phyloP scores from a whole-genome alignment of 805 yeast species.

The Suhomyces vadensis region DNA sequence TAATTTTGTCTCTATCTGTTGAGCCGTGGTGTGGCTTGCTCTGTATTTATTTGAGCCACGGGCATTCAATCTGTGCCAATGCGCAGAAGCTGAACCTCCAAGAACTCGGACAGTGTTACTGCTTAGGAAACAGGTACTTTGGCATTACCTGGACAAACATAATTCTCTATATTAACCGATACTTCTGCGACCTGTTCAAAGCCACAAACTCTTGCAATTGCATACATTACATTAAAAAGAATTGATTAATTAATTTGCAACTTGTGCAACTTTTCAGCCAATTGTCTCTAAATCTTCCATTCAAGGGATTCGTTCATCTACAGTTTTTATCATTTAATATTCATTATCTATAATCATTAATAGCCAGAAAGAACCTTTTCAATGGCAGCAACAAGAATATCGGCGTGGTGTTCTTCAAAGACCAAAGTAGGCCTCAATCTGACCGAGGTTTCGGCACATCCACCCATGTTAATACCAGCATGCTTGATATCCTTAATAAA shows the following conservation, averaged over 20 bases:
- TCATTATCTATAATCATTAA: constrained; percentile 8
- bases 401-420: constrained; percentile 80
- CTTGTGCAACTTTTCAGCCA: background rate
- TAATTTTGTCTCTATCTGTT: too few relatives aligned
- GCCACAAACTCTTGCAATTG: too few relatives aligned
- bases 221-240: too few relatives aligned
- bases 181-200: too few relatives aligned
- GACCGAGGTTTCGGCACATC: constrained; percentile 76
- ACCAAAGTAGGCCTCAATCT: constrained; percentile 80
- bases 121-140: too few relatives aligned
- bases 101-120: too few relatives aligned
- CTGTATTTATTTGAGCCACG: too few relatives aligned
- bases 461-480: constrained; percentile 78
- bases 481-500: constrained; percentile 60
- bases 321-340: background rate
- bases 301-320: background rate
- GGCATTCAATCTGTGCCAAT: too few relatives aligned
- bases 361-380: constrained; percentile 40
- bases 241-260: background rate
- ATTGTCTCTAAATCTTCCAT: background rate
- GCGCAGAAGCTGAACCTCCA: too few relatives aligned
- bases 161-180: too few relatives aligned
- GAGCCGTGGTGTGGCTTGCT: too few relatives aligned
- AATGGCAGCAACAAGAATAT: constrained; percentile 51
- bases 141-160: too few relatives aligned